Percentiles rank a stretch among this genome's conserved stretches.
These are phyloP conservation scores for Daldinia sp. DNA, from an alignment of 2,329 filamentous ascomycete genomes.

Conservation along the genomic window DNA sequence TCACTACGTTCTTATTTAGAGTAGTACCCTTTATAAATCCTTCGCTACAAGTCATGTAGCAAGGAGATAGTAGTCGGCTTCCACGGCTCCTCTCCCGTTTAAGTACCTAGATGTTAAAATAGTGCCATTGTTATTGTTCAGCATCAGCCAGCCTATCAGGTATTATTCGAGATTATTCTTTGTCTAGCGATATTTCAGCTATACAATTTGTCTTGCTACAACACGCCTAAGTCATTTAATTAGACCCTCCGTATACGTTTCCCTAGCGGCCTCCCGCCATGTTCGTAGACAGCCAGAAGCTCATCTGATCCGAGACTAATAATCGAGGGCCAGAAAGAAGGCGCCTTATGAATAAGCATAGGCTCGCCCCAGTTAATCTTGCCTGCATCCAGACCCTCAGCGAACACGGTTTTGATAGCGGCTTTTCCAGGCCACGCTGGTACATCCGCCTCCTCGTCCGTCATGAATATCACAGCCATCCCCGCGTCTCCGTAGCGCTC, in stretches of 20 bases:
- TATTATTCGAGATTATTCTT: background rate
- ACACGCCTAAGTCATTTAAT: background rate
- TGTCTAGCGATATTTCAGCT: too few species aligned
- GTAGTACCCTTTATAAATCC: background rate
- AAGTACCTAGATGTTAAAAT: background rate
- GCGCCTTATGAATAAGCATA: conserved; percentile 48
- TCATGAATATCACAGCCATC: conserved; percentile 61
- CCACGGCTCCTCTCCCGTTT: too few species aligned
- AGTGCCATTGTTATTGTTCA: background rate
- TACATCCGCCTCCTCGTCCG: conserved; percentile 56
- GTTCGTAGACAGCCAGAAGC: conserved; percentile 51
- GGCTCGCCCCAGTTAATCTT: conserved; percentile 53
- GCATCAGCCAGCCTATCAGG: background rate
- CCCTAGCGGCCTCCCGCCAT: conserved; percentile 48
- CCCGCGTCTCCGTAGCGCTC: conserved; percentile 55
- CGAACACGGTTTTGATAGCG: conserved; percentile 57
- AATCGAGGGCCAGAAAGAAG: conserved; percentile 57
- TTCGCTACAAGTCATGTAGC: background rate
- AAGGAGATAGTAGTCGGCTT: too few species aligned
- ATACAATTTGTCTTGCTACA: background rate
- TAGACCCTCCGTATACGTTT: conserved; percentile 38
- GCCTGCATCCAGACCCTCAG: conserved; percentile 51
- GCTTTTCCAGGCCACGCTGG: conserved; percentile 57
- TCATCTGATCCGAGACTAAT: conserved; percentile 47
- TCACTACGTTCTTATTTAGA: too few species aligned